phyloP scores from a whole-genome alignment of 306 rosid species.

The Glycine soja region DNA sequence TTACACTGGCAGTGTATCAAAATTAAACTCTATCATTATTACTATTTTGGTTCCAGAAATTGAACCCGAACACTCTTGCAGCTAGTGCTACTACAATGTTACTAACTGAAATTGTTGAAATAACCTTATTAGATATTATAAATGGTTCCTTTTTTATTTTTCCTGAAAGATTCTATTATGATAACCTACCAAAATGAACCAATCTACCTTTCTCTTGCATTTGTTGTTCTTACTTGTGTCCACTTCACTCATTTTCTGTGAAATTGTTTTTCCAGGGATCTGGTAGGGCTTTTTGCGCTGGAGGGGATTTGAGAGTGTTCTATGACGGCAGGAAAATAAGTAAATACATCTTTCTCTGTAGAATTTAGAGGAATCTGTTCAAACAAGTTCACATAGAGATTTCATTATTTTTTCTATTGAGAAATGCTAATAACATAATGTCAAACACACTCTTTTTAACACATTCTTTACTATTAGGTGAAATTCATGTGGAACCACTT shows the following conservation, averaged over 20 bases:
- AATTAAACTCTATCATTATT: not conserved
- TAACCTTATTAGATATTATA: not conserved
- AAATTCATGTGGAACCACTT: not conserved
- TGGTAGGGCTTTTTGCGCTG: slow-evolving; percentile 94
- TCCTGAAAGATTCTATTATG: not conserved
- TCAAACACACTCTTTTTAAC: not conserved
- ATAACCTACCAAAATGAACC: not conserved
- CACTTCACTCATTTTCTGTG: slow-evolving; percentile 16
- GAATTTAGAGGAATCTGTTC: not conserved
- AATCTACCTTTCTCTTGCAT: slow-evolving; percentile 15
- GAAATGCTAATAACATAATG: not conserved
- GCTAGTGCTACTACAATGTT: not conserved
- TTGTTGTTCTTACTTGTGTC: slow-evolving; percentile 20
- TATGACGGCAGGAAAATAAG: slow-evolving; percentile 78
- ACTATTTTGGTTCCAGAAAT: not conserved
- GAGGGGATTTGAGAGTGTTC: slow-evolving; percentile 94
- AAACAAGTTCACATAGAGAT: slow-evolving; percentile 7
- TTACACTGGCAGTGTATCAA: not conserved
- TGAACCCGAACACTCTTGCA: not conserved
- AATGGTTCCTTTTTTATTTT: too few relatives aligned
- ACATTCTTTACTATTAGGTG: not conserved
- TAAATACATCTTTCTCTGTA: slow-evolving; percentile 44
- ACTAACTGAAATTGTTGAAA: not conserved
- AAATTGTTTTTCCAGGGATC: slow-evolving; percentile 63
- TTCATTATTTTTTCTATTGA: not conserved